These are phyloP conservation scores for Mortierella claussenii DNA, from an alignment of 192 early-diverging fungal species.

Conservation along the genomic window DNA sequence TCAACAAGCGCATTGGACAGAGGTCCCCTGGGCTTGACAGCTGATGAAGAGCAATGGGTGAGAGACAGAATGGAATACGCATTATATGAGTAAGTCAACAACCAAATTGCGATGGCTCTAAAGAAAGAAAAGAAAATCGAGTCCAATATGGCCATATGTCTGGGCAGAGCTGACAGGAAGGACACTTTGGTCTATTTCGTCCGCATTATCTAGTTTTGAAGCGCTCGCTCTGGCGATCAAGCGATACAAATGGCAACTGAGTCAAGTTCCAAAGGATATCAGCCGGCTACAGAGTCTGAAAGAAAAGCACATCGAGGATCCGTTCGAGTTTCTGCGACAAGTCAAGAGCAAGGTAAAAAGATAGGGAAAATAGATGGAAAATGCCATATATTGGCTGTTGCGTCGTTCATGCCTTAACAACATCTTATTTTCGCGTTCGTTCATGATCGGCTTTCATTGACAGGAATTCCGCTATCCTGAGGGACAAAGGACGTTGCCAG, in stretches of 20 bases:
- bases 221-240: constrained; percentile 40
- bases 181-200: not conserved
- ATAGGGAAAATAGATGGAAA: not conserved
- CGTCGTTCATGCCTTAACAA: not conserved
- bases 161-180: too few species aligned
- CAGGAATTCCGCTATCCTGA: constrained; percentile 49
- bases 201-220: constrained; percentile 18
- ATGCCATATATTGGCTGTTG: not conserved
- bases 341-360: constrained; percentile 53
- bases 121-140: not conserved
- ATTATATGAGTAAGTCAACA: constrained; percentile 37
- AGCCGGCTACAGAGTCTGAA: constrained; percentile 53
- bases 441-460: not conserved
- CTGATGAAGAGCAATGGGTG: constrained; percentile 45
- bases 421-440: not conserved
- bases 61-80: constrained; percentile 45
- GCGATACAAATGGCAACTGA: constrained; percentile 55
- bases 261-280: constrained; percentile 56
- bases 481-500: constrained; percentile 29
- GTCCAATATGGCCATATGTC: not conserved
- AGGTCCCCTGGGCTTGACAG: constrained; percentile 28
- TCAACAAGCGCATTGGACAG: constrained; percentile 23
- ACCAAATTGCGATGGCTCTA: not conserved
- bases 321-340: constrained; percentile 55
- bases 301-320: constrained; percentile 54